phyloP scores from a whole-genome alignment of 192 early-diverging fungal species.

The Paraglomus brasilianum region DNA sequence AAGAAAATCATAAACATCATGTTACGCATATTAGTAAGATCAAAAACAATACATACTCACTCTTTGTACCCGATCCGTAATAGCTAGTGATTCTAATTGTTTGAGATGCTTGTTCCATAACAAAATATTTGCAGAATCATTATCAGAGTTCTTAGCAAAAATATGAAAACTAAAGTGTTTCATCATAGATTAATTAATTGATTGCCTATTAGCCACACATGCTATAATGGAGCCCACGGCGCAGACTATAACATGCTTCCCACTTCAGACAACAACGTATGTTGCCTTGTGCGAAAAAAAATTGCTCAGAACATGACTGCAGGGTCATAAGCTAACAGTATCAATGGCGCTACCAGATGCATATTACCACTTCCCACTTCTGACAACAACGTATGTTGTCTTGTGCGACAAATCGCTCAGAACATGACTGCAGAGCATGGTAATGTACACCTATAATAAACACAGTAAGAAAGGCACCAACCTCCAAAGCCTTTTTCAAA shows the following conservation, averaged over 20 bases:
- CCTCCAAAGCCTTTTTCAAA: conserved; percentile 22
- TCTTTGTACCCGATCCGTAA: not conserved
- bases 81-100: conserved; percentile 6
- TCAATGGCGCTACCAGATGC: conserved; percentile 7
- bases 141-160: not conserved
- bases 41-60: not conserved
- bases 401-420: conserved; percentile 25
- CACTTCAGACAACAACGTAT: not conserved
- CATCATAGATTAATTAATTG: not conserved
- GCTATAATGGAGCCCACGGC: not conserved
- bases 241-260: conserved; percentile 17
- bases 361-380: conserved; percentile 27
- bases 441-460: conserved; percentile 19
- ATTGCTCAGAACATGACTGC: too few species aligned
- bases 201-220: conserved; percentile 4
- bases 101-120: not conserved
- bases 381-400: conserved; percentile 12
- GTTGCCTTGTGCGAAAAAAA: too few species aligned
- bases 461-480: not conserved
- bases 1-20: too few species aligned
- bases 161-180: not conserved
- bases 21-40: not conserved
- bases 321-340: conserved; percentile 6
- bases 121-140: conserved; percentile 7
- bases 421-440: conserved; percentile 25